Conservation (phyloP, 768 basidiomycete genomes). For the Pholiota microspora region DNA sequence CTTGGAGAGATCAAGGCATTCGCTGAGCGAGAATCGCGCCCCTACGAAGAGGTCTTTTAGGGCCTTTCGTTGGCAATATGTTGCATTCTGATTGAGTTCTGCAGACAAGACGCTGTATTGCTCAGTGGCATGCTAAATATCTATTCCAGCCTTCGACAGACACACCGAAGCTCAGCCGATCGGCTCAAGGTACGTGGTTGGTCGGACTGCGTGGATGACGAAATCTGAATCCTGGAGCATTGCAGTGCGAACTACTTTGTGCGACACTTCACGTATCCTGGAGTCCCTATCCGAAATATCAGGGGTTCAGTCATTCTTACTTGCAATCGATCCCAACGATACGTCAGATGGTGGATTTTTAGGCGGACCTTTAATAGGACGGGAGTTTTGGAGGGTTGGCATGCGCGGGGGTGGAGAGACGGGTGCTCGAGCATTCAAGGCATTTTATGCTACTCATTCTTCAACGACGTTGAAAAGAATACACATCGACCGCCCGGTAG, state of each 20-base stretch:
- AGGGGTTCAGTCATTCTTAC: conserved; percentile 59
- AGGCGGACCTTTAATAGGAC: conserved; percentile 57
- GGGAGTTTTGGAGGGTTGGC: conserved; percentile 62
- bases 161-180: background rate
- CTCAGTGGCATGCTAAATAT: conserved; percentile 62
- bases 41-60: conserved; percentile 56
- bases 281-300: conserved; percentile 49
- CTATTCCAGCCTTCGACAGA: conserved; percentile 39
- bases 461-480: conserved; percentile 2
- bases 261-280: conserved; percentile 48
- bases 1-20: conserved; percentile 58
- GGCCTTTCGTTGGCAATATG: conserved; percentile 17
- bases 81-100: conserved; percentile 25
- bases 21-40: conserved; percentile 53
- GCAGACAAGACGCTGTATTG: conserved; percentile 49
- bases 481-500: conserved; percentile 8
- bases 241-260: conserved; percentile 46
- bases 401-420: conserved; percentile 55
- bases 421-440: conserved; percentile 57
- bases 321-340: conserved; percentile 55
- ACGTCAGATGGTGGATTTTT: conserved; percentile 53
- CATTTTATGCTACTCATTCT: conserved; percentile 36
- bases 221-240: background rate
- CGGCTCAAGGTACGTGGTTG: conserved; percentile 8
- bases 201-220: background rate